Base-by-base conservation (phyloP, 441 rosid species). In the Kokia cookei region DNA sequence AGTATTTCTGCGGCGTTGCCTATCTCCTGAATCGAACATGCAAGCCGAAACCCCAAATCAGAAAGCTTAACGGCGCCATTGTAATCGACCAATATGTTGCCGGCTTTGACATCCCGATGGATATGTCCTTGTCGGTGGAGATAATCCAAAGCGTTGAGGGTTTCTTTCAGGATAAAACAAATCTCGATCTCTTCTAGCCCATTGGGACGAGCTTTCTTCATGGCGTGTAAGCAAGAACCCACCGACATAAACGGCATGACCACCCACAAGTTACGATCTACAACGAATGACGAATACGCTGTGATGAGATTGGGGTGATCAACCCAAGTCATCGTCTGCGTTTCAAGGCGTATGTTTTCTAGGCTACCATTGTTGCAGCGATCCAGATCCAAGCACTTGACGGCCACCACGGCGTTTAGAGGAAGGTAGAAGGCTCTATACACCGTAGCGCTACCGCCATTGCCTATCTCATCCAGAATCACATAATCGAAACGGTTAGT, bases 101-200 rank as follows among this genome's bases (percentile, higher is more conserved):
- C 98, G 72, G 99, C 98, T 96, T 93, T 96, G 75, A 96, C 97
- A 87, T 96, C 99, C 3, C 99, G 91, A 80, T 96, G 99, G 53
- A 96, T 96, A 69, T 96, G 94, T 22, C 99, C 99, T 83, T 93
- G 98, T 66, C 73, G 86, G 86, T 96, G 98, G 77, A 96, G 96
- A 82, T 93, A 96, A 61, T 90, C 92, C 70, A 96, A 85, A 74
- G 97, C 99, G 85, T 92, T 91, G 12, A 96, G 97, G 50, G 97
- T 90, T 85, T 93, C 64, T 27, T 60, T 29, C 37, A 60, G 3
- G 1, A 60, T 29, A 13, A 7, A 60, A 60, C 64, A 13, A 75
- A 96, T 93, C 69, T 94, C 94, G 15, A 89, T 64, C 85, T 96
- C 99, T 77, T 96, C 98, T 73, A 96, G 89, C 40, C 99, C 99